Evolutionary conservation across 225 moss, liverwort and hornwort genomes (phyloP), one percentile per base, ranked within the genome.

Genomic region (Bryoerythrophyllum caledonicum): DNA sequence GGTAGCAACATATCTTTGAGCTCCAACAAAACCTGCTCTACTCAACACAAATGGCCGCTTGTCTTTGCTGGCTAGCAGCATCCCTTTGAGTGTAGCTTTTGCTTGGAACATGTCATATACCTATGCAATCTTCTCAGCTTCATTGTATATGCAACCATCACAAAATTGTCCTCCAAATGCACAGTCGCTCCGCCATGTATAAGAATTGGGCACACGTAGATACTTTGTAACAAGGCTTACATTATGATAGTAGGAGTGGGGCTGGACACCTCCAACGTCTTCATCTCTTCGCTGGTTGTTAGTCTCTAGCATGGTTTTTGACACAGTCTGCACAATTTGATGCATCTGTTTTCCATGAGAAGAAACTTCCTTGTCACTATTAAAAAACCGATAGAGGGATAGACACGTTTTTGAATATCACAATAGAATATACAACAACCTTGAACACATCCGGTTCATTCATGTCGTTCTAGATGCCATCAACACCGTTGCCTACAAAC

Each of bases 381-480:
- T 63, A 49, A 7, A 40, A 10, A 60, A 0, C 24, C 23, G 49
- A 37, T 43, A 55, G 21, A 37, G 28, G 13, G 44, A 59, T 1
- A 3, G 73, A 48, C 55, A 43, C 14, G 11, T 15, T 10, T 75
- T 5, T n/a, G 32, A 37, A 15, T 17, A 56, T 12, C 60, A 48
- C 35, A 54, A n/a, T 14, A 24, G 61, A 48, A n/a, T n/a, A n/a
- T n/a, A n/a, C n/a, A n/a, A n/a, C n/a, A 54, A 90, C 95, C 91
- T 94, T 35, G 35, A 35, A 35, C 35, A 35, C 35, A 35, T 4
- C 35, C 35, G 35, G 35, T 7, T 35, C 35, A 41, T 97, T 97
- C 97, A 97, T 97, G 48, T 97, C 97, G 63, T 97, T 97, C 97
- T 94, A 97, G 58, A 97, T 91, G 20, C 97, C 96, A 75, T 94